A percentile compares a stretch with the other conserved stretches of the same genome.
These are phyloP conservation scores for Quercus glauca DNA, from an alignment of 306 rosid genomes.

Conservation along the genomic window DNA sequence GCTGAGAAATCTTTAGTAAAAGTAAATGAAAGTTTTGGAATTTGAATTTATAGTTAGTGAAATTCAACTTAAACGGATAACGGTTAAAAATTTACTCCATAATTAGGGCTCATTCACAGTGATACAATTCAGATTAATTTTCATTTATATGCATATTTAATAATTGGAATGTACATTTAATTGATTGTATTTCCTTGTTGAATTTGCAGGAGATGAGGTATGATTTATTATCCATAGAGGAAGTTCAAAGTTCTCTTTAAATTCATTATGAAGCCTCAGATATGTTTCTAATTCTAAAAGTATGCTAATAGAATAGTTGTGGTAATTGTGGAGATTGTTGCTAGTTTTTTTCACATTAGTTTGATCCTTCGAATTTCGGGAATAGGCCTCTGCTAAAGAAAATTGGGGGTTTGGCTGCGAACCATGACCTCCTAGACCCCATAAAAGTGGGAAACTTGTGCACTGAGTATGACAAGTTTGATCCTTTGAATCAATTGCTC, in stretches of 20 bases:
- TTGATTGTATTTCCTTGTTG: slow-evolving; percentile 26
- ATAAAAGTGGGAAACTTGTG: too few relatives aligned
- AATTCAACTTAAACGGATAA: too few relatives aligned
- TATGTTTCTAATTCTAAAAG: neutral
- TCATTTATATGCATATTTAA: neutral
- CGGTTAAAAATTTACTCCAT: too few relatives aligned
- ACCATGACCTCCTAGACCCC: too few relatives aligned
- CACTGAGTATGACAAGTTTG: rapidly evolving
- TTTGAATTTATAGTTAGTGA: neutral
- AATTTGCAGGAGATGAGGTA: slow-evolving; percentile 99
- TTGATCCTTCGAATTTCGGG: too few relatives aligned
- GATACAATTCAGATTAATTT: neutral
- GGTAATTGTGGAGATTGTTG: too few relatives aligned
- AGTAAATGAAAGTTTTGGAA: neutral
- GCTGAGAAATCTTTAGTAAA: neutral
- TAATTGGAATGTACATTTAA: slow-evolving; percentile 8
- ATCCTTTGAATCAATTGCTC: too few relatives aligned
- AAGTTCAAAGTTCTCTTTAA: neutral
- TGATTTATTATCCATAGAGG: slow-evolving; percentile 4
- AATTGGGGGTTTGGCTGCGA: too few relatives aligned
- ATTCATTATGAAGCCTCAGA: neutral
- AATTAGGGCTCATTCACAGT: neutral
- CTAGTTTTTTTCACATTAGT: too few relatives aligned
- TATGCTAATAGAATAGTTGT: too few relatives aligned
- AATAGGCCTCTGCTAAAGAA: too few relatives aligned